Base-by-base conservation (phyloP, 1,284 basidiomycete genomes). In the Exsudoporus floridanus region DNA sequence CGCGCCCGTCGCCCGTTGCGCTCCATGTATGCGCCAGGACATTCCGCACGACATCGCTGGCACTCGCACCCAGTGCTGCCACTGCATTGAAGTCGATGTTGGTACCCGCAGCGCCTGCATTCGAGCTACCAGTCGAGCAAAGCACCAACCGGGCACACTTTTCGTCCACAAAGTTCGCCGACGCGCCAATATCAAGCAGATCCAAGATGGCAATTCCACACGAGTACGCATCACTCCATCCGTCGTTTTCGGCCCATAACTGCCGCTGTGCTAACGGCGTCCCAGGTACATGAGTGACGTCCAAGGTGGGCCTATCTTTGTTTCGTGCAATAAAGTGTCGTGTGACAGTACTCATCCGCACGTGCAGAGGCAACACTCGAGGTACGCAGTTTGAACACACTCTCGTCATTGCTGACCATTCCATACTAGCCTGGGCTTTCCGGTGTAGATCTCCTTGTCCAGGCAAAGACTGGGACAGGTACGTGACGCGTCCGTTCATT, bases 381-480 rank as follows among this genome's bases (percentile, higher is more conserved):
- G 45, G 69, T 72, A 49, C 44, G 46, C 34, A 7, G 12, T 31
- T 27, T 47, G 19, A 10, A 9, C 13, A 27, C 14, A 18, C 25
- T 4, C 7, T 33, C 3, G 19, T 12, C 12, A 21, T 40, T 31
- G 28, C 53, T 65, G 5, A 66, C 44, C 18, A n/a, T 36, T 31
- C 33, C 27, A 28, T 46, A 2, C 25, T 53, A 75, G 74, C 60
- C 55, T 33, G 77, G 63, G 53, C 41, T 69, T 69, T 44, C 61
- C 30, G 49, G 76, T 2, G 63, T 60, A 49, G 77, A 77, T 57
- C 67, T 78, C 5, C 62, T 78, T 12, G 77, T 78, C 0, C 77
- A 79, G 52, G 76, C 76, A 35, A 78, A 78, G 53, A 78, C 76
- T 4, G 76, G 77, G 38, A 78, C 76, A 41, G 76, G 76, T 62